These are phyloP conservation scores for Marchantia paleacea DNA, from an alignment of 225 moss, liverwort and hornwort species.

Conservation along the genomic window DNA sequence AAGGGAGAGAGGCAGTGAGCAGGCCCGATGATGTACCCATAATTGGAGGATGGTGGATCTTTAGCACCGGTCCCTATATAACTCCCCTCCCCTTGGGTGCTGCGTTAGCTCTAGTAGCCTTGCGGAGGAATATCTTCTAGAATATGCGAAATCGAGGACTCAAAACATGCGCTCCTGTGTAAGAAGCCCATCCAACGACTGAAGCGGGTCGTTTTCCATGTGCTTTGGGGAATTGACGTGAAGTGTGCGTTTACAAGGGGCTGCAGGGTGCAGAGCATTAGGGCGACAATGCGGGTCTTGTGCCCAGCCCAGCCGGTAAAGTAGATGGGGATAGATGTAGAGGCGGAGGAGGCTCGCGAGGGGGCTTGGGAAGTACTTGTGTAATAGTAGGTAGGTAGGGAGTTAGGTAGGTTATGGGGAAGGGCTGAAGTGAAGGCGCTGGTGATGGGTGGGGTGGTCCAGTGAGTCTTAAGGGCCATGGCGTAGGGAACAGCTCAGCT, in stretches of 20 bases:
- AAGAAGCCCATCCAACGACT: too few species aligned
- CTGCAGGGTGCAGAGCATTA: too few species aligned
- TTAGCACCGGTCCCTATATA: conserved; percentile 10
- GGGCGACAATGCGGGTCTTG: background rate
- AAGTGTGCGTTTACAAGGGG: too few species aligned
- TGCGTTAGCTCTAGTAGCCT: background rate
- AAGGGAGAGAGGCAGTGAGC: background rate
- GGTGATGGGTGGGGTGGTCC: conserved; percentile 13
- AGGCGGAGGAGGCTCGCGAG: background rate
- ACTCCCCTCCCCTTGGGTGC: background rate
- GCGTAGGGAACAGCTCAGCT: conserved; percentile 13
- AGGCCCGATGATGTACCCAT: conserved; percentile 3
- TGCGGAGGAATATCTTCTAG: too few species aligned
- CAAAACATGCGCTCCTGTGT: too few species aligned
- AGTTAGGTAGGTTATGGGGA: conserved; percentile 9
- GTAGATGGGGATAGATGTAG: background rate
- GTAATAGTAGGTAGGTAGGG: conserved; percentile 18
- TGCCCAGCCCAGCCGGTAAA: background rate
- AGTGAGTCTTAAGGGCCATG: conserved; percentile 12
- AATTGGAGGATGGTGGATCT: background rate
- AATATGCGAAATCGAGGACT: too few species aligned
- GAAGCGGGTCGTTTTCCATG: too few species aligned
- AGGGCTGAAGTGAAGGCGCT: background rate
- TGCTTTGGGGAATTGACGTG: too few species aligned
- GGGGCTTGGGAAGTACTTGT: background rate